These are phyloP conservation scores for Radiomyces spectabilis DNA, from an alignment of 192 early-diverging fungal genomes.

Conservation along the genomic window DNA sequence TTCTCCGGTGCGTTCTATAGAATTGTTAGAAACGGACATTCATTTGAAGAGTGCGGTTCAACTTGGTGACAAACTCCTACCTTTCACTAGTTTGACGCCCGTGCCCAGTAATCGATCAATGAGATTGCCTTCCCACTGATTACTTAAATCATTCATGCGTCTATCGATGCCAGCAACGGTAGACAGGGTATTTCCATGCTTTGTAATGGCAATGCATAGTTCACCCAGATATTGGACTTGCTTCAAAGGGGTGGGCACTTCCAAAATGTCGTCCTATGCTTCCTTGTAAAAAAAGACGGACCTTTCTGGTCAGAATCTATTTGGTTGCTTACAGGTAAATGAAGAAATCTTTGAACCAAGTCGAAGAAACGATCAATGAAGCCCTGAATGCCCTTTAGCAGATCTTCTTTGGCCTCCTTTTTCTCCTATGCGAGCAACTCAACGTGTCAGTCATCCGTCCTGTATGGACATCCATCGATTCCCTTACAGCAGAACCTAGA, in stretches of 20 bases:
- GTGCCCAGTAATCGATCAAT: conserved; percentile 2
- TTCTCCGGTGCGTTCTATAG: conserved; percentile 6
- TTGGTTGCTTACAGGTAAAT: conserved; percentile 44
- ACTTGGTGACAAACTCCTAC: background rate
- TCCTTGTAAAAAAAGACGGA: background rate
- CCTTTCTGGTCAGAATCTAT: no score
- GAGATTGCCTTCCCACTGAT: conserved; percentile 15
- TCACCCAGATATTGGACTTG: conserved; percentile 9
- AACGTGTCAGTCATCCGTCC: background rate
- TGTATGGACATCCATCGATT: background rate
- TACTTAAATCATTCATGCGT: conserved; percentile 4
- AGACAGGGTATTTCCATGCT: conserved; percentile 18
- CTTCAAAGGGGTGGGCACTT: conserved; percentile 2
- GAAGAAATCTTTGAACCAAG: conserved; percentile 29
- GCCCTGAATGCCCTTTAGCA: conserved; percentile 27
- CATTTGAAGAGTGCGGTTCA: background rate
- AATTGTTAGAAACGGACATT: background rate
- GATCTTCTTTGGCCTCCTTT: conserved; percentile 18
- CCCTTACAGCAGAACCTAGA: background rate
- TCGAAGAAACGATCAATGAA: conserved; percentile 40
- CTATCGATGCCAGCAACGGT: conserved; percentile 12
- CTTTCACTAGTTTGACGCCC: conserved; percentile 2
- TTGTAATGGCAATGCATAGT: background rate
- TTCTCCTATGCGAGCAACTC: conserved; percentile 7
- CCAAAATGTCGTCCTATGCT: background rate